Percentiles rank a stretch among this genome's conserved stretches.
These are phyloP conservation scores for Aureobasidium pullulans DNA, from an alignment of 2,329 filamentous ascomycete species.

Conservation along the genomic window DNA sequence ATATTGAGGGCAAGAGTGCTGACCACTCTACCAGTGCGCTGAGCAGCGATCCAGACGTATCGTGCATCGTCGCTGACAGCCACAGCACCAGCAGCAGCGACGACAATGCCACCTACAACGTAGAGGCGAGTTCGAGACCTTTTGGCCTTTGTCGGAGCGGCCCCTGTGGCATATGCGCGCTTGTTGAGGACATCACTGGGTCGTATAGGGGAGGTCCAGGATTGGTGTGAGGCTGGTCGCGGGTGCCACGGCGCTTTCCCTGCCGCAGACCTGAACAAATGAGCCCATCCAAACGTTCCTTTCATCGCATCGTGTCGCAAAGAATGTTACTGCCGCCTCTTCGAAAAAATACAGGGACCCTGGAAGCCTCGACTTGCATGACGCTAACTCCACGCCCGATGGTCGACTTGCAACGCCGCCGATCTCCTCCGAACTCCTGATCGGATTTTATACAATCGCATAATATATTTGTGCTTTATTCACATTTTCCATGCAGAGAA, in stretches of 20 bases:
- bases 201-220: not conserved
- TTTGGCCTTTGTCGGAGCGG: constrained; percentile 20
- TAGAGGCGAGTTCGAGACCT: constrained; percentile 19
- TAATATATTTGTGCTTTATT: not conserved
- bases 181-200: not conserved
- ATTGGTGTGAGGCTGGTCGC: not conserved
- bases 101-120: constrained; percentile 19
- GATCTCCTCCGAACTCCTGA: not conserved
- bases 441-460: not conserved
- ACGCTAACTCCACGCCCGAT: not conserved
- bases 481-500: not conserved
- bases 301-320: constrained; percentile 7
- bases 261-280: constrained; percentile 7
- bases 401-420: not conserved
- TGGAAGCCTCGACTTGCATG: constrained; percentile 2
- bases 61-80: constrained; percentile 60
- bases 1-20: constrained; percentile 71
- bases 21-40: constrained; percentile 72
- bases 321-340: not conserved
- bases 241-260: not conserved
- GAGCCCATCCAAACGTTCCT: constrained; percentile 6
- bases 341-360: constrained; percentile 4
- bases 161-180: constrained; percentile 15
- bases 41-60: constrained; percentile 65
- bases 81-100: constrained; percentile 34